A percentile compares a stretch with the other conserved stretches of the same genome.
These are phyloP conservation scores for Centaurea solstitialis DNA, from an alignment of 129 eudicot genomes.

Conservation along the genomic window DNA sequence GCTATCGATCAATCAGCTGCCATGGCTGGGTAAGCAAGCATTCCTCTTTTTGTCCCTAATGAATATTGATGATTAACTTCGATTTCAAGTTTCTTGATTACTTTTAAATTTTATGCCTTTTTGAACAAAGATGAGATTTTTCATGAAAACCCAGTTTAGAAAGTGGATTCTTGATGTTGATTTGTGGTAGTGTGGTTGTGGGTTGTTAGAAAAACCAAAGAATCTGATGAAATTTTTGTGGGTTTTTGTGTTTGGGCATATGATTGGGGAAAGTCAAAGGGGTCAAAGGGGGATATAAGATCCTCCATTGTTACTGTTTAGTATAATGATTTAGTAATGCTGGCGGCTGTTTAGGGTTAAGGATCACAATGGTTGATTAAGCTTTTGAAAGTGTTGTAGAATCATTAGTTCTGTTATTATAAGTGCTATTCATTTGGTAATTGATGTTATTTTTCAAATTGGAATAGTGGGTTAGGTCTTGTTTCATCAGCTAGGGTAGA, in stretches of 20 bases:
- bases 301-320: slow-evolving; percentile 3
- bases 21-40: slow-evolving; percentile 34
- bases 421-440: not conserved
- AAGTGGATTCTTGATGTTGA: not conserved
- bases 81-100: slow-evolving; percentile 11
- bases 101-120: not conserved
- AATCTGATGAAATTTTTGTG: slow-evolving; percentile 2
- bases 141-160: slow-evolving; percentile 10
- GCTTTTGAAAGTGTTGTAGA: not conserved
- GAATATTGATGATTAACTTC: slow-evolving; percentile 5
- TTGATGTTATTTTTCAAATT: not conserved
- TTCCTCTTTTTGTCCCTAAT: not conserved
- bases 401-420: no score
- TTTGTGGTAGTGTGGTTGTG: slow-evolving; percentile 12
- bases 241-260: not conserved
- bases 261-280: slow-evolving; percentile 3
- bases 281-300: slow-evolving; percentile 7
- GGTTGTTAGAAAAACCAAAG: not conserved
- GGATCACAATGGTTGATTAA: not conserved
- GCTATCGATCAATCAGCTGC: slow-evolving; percentile 10
- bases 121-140: slow-evolving; percentile 8
- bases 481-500: not conserved
- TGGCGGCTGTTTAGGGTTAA: not conserved
- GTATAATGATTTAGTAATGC: not conserved
- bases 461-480: not conserved